These are phyloP conservation scores for Zymoseptoria pseudotritici DNA, from an alignment of 2,329 filamentous ascomycete genomes.

Conservation along the genomic window DNA sequence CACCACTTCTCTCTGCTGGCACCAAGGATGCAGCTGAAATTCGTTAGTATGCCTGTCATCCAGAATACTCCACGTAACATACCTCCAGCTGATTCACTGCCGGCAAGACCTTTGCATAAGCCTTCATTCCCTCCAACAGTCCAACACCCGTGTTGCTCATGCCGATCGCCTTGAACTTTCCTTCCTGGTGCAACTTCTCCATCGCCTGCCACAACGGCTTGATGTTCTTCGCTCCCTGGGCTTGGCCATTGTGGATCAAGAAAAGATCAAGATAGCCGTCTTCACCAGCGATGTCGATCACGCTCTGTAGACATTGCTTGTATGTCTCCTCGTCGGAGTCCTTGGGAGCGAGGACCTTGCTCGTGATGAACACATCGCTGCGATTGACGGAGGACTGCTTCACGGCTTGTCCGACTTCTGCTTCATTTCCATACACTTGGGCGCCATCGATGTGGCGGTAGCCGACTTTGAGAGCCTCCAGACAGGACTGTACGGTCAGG, in stretches of 20 bases:
- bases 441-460: constrained; percentile 63
- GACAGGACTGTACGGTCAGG: constrained; percentile 44
- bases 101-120: constrained; percentile 58
- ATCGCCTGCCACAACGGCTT: constrained; percentile 60
- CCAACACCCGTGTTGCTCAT: constrained; percentile 65
- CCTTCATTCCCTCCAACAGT: constrained; percentile 62
- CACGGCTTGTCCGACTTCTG: constrained; percentile 59
- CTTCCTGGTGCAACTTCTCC: constrained; percentile 54
- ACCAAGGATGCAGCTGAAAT: constrained; percentile 63
- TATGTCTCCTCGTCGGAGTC: constrained; percentile 53
- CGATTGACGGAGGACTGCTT: constrained; percentile 48
- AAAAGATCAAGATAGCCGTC: constrained; percentile 64
- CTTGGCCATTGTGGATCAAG: constrained; percentile 58
- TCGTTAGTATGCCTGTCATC: constrained; percentile 5
- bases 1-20: constrained; percentile 55
- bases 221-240: constrained; percentile 44
- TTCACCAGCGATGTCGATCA: constrained; percentile 52
- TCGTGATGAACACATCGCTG: constrained; percentile 59
- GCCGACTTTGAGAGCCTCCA: constrained; percentile 50
- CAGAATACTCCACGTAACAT: constrained; percentile 22
- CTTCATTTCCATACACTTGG: constrained; percentile 63
- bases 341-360: constrained; percentile 55
- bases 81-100: constrained; percentile 69
- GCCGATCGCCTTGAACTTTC: constrained; percentile 58
- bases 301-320: constrained; percentile 51